Evolutionary conservation across 768 basidiomycete species (phyloP), one percentile per base, ranked within the genome.

Genomic region (Phlebiopsis flavidoalba): DNA sequence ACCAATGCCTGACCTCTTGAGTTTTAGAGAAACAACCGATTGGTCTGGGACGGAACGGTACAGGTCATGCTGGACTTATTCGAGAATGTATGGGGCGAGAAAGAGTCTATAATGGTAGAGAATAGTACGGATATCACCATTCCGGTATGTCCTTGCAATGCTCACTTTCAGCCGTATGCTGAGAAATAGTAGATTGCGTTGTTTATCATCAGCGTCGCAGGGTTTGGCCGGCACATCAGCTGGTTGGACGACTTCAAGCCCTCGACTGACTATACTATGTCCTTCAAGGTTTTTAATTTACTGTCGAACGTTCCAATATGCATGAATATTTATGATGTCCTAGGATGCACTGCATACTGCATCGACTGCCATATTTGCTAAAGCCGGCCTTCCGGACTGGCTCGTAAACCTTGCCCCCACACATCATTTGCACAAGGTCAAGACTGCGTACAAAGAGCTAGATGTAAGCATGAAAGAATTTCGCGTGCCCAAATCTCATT

Each of bases 171-270:
- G 8, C 24, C 24, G 2, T 33, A 7, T 14, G 46, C n/a, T 19
- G 8, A 33, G 24, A n/a, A 2, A 11, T 8, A 26, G n/a, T 24
- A 85, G 84, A 77, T 84, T 46, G 79, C 84, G 0, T 76, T 85
- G 2, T 80, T 82, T 55, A 77, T 84, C 35, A 82, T 86, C 59
- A 76, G 83, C 33, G 76, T 75, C 2, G 84, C 84, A 62, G 83
- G 83, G 7, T 86, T 85, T 64, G 84, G 84, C 3, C 76, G 77
- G 37, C 70, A 68, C 49, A 76, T 83, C 46, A 76, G 78, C 5
- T 84, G 81, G 82, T 71, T 71, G 40, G 79, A 81, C 48, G 74
- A 77, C 53, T 73, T 75, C 14, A 65, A 62, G 4, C 63, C 72
- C 4, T 77, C 82, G 1, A 64, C 73, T 1, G 79, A 80, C 8